These are phyloP conservation scores for Gossypium turneri DNA, from an alignment of 345 rosid species.

Conservation along the genomic window DNA sequence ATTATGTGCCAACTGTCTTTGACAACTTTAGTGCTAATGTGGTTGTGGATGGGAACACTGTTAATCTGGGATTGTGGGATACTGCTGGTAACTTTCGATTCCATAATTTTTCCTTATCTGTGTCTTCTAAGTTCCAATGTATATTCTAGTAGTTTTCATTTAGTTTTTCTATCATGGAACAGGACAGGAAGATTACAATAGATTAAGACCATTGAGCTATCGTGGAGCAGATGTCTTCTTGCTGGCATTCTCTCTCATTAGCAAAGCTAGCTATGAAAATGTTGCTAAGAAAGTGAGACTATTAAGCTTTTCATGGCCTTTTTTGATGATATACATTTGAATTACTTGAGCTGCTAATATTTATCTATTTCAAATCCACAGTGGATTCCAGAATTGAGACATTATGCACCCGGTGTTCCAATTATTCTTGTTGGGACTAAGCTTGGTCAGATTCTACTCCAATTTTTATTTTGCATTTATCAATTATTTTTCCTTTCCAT, in stretches of 20 bases:
- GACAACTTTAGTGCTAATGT: conserved; percentile 98
- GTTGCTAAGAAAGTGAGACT: conserved; percentile 67
- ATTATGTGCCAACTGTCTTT: conserved; percentile 92
- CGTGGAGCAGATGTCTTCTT: conserved; percentile 90
- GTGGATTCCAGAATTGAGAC: conserved; percentile 95
- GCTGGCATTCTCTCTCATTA: conserved; percentile 82
- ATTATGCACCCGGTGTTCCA: conserved; percentile 86
- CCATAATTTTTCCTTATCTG: not conserved
- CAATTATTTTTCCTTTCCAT: conserved; percentile 2
- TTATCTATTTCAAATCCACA: conserved; percentile 28
- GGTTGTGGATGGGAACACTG: conserved; percentile 88
- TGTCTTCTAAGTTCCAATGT: not conserved
- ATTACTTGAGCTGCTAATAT: conserved; percentile 19
- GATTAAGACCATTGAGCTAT: conserved; percentile 86
- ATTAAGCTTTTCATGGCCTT: not conserved
- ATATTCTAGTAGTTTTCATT: not conserved
- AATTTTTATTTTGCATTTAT: conserved; percentile 3
- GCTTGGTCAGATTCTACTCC: conserved; percentile 48
- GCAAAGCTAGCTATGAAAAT: conserved; percentile 95
- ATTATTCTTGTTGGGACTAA: conserved; percentile 81
- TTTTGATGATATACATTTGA: not conserved
- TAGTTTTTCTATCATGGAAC: conserved; percentile 22
- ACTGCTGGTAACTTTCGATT: conserved; percentile 62
- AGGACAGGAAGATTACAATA: conserved; percentile 94
- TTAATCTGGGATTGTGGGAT: conserved; percentile 96